Conservation (phyloP, 2,329 filamentous ascomycete genomes). For the Neonectria coccinea region DNA sequence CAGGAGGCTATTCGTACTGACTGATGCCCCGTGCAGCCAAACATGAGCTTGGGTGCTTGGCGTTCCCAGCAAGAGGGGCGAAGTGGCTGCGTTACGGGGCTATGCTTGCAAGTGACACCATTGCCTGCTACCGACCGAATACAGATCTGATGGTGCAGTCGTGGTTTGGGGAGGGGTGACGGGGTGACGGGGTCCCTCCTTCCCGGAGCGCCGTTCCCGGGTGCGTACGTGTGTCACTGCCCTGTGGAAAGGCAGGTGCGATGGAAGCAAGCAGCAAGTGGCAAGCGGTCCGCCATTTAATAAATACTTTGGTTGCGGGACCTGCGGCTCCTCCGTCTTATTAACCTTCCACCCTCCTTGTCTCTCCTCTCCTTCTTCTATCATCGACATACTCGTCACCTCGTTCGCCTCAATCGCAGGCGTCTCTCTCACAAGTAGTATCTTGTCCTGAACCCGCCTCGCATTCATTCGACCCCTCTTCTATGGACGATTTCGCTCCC, state of each 20-base stretch:
- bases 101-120: slow-evolving; percentile 26
- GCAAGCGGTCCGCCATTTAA: not conserved
- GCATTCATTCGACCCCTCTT: slow-evolving; percentile 10
- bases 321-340: not conserved
- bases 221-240: not conserved
- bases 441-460: not conserved
- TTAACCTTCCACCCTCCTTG: not conserved
- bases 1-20: not conserved
- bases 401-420: slow-evolving; percentile 1
- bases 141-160: not conserved
- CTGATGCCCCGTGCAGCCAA: no score
- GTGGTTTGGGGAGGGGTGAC: slow-evolving; percentile 4
- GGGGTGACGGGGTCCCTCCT: not conserved
- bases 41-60: slow-evolving; percentile 4
- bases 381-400: not conserved
- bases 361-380: slow-evolving; percentile 1
- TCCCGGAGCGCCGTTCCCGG: slow-evolving; percentile 6
- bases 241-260: not conserved
- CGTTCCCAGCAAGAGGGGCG: slow-evolving; percentile 18
- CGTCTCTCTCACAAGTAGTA: not conserved
- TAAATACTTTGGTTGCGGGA: slow-evolving; percentile 4
- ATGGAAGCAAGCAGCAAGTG: not conserved
- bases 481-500: slow-evolving; percentile 67
- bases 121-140: slow-evolving; percentile 5
- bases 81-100: slow-evolving; percentile 14